Base-by-base conservation (phyloP, 192 early-diverging fungal species). In the Jimgerdemannia lactiflua region DNA sequence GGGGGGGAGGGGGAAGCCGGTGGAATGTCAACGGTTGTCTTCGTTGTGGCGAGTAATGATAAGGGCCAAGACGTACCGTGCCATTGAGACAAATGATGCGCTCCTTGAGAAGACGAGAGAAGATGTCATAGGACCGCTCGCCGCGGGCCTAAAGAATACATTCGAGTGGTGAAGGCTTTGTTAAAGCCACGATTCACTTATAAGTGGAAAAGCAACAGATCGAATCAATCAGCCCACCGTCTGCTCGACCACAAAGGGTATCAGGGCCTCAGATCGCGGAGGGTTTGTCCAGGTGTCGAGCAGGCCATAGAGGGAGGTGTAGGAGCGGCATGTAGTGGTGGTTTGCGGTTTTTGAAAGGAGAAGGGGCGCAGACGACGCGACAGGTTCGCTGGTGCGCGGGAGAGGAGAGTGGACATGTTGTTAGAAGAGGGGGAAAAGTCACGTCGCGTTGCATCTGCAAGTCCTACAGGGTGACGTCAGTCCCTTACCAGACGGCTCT, bases 101-200 rank as follows among this genome's bases (percentile, higher is more conserved):
- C 75, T 99, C 98, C 77, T 97, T 97, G 71, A 99, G 86, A 54
- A 99, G 81, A 4, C 98, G 91, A 49, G 98, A 99, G 82, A 94
- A 99, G 66, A 99, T 99, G 74, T 99, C 98, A 81, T 94, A 99
- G 29, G 95, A 95, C 4, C 96, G 91, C 82, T 99, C 98, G 3
- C 97, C 96, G 17, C 93, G 83, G 11, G 90, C 83, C 89, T 90
- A 79, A 39, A n/a, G 64, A 43, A 54, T 3, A 11, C 29, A 42
- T n/a, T 41, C 20, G 29, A 10, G 42, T 44, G 3, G 43, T 42
- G 64, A 4, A 41, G 2, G 2, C 17, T 18, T 11, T 20, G 64
- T 11, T 14, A 14, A 18, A 17, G 18, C 41, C 9, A 29, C 18
- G 39, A 0, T 20, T 29, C 73, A n/a, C 14, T 4, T 3, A 41